These are phyloP conservation scores for Striga hermonthica DNA, from an alignment of 305 asterid species.

Conservation along the genomic window DNA sequence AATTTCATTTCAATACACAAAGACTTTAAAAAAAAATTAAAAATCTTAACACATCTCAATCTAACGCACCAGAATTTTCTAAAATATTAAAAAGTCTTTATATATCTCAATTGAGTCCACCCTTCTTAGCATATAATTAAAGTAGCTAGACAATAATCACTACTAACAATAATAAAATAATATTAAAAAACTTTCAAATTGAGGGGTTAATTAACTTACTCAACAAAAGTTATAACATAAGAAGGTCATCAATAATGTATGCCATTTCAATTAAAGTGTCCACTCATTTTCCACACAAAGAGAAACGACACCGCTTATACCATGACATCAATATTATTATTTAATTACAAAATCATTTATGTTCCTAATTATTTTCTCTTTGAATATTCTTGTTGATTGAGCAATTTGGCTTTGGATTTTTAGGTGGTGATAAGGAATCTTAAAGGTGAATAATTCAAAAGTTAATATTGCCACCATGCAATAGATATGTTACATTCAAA, in stretches of 20 bases:
- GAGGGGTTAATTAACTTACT: too few species aligned
- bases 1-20: too few species aligned
- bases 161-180: too few species aligned
- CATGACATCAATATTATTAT: background rate
- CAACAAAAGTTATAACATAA: background rate
- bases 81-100: too few species aligned
- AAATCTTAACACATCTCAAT: too few species aligned
- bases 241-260: conserved; percentile 17
- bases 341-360: background rate
- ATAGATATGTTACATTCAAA: background rate
- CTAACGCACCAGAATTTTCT: too few species aligned
- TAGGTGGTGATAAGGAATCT: conserved; percentile 46
- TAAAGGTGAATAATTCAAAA: conserved; percentile 28
- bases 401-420: conserved; percentile 18
- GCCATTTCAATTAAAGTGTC: conserved; percentile 50
- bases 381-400: conserved; percentile 6
- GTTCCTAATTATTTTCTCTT: background rate
- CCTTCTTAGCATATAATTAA: too few species aligned
- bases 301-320: conserved; percentile 33
- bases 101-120: too few species aligned
- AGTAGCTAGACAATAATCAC: too few species aligned
- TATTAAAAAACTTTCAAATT: too few species aligned
- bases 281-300: conserved; percentile 59
- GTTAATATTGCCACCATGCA: conserved; percentile 14
- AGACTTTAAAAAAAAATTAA: too few species aligned